These are phyloP conservation scores for Jatropha multifida DNA, from an alignment of 441 rosid species.

Conservation along the genomic window DNA sequence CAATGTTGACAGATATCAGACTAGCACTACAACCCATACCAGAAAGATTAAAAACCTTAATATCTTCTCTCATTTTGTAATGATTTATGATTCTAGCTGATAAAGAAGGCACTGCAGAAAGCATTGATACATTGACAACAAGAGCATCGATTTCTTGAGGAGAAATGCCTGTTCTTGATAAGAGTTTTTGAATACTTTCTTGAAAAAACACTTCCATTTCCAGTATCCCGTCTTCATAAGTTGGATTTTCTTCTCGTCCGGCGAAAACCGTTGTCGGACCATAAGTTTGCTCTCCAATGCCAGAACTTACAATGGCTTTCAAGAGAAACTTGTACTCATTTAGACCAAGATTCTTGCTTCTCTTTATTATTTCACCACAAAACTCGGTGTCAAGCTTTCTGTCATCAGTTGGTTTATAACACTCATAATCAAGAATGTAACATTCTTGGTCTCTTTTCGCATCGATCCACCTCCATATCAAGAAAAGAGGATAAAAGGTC, in stretches of 20 bases:
- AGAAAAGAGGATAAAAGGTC: slow-evolving; percentile 32
- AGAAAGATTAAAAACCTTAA: slow-evolving; percentile 66
- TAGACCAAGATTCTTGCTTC: slow-evolving; percentile 69
- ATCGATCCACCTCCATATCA: slow-evolving; percentile 36
- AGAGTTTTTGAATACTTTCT: slow-evolving; percentile 54
- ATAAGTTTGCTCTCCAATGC: slow-evolving; percentile 81
- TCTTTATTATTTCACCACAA: slow-evolving; percentile 51
- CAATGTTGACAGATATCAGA: slow-evolving; percentile 65
- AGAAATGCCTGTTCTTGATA: slow-evolving; percentile 55
- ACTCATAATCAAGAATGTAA: slow-evolving; percentile 77
- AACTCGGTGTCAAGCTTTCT: slow-evolving; percentile 58
- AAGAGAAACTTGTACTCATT: slow-evolving; percentile 80
- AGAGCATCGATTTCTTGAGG: slow-evolving; percentile 67
- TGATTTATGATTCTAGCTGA: slow-evolving; percentile 61
- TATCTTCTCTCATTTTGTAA: slow-evolving; percentile 73
- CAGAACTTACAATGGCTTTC: slow-evolving; percentile 76
- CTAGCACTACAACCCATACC: slow-evolving; percentile 99
- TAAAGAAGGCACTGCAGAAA: slow-evolving; percentile 57
- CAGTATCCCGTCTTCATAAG: slow-evolving; percentile 45
- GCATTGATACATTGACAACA: slow-evolving; percentile 81
- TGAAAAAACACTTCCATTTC: slow-evolving; percentile 84
- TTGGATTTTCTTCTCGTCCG: slow-evolving; percentile 59
- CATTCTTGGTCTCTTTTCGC: slow-evolving; percentile 54
- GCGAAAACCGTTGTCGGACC: slow-evolving; percentile 56
- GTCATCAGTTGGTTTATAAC: slow-evolving; percentile 67